Evolutionary conservation across 257 asterid species (phyloP).

Genomic region (Marsdenia floribunda): DNA sequence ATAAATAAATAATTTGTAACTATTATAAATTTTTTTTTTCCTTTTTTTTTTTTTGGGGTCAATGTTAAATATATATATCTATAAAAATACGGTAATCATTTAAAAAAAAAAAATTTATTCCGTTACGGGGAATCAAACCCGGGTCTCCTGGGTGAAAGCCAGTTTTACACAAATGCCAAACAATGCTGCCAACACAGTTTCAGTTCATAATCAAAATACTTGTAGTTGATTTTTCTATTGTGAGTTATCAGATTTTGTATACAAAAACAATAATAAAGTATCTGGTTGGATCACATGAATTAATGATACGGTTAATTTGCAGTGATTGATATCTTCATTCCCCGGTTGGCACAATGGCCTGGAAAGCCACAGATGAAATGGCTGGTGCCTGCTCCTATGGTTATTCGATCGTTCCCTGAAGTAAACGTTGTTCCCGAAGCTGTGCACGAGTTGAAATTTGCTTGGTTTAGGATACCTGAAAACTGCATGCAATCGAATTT

Average conservation of each 20-base stretch:
- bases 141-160: conserved; percentile 96
- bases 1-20: too few species aligned
- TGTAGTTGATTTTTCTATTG: too few species aligned
- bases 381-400: conserved; percentile 14
- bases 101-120: conserved; percentile 16
- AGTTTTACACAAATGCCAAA: conserved; percentile 10
- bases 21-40: too few species aligned
- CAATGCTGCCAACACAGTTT: too few species aligned
- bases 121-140: conserved; percentile 99
- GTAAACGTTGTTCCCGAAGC: conserved; percentile 10
- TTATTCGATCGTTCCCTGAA: conserved; percentile 24
- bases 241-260: too few species aligned
- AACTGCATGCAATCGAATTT: conserved; percentile 19
- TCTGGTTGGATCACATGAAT: too few species aligned
- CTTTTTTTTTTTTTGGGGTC: too few species aligned
- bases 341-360: conserved; percentile 15
- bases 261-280: too few species aligned
- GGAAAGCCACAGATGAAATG: conserved; percentile 23
- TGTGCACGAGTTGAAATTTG: conserved; percentile 32
- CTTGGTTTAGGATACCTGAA: conserved; percentile 32
- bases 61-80: too few species aligned
- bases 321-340: conserved; percentile 22
- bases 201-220: too few species aligned
- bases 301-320: background rate
- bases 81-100: too few species aligned